Percentiles rank a stretch among this genome's conserved stretches.
Conservation (phyloP, 202 grass and related monocot genomes). For the Bolboschoenoplectus hybrid region DNA sequence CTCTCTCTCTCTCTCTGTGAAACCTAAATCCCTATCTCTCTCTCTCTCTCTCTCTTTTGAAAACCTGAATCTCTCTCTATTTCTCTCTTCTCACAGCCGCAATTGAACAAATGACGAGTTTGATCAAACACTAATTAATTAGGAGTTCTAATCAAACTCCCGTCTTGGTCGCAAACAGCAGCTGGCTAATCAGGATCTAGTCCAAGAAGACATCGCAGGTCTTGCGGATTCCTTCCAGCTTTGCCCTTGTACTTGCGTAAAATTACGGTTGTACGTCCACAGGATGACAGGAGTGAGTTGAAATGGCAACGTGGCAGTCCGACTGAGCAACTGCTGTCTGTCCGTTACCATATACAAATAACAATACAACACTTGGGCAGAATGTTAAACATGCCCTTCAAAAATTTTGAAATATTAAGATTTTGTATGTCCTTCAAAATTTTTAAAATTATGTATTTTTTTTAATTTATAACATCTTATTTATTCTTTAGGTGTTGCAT, state of each 20-base stretch:
- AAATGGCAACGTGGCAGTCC: background rate
- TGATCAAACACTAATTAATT: background rate
- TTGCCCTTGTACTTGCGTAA: background rate
- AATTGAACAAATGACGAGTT: background rate
- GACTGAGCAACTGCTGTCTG: background rate
- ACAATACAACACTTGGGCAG: background rate
- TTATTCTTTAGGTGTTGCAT: background rate
- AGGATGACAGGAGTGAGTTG: background rate
- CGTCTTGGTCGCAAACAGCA: background rate
- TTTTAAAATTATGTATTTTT: background rate
- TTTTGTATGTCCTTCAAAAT: no score
- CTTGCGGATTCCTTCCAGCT: background rate
- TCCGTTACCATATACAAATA: background rate
- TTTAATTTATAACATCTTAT: background rate
- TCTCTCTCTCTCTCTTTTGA: background rate
- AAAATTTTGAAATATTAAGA: background rate
- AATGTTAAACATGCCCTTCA: background rate
- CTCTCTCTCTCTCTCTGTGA: background rate
- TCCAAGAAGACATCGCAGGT: background rate
- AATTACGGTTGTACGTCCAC: background rate
- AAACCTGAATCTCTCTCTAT: background rate
- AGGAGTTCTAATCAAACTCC: background rate
- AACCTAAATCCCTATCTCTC: background rate
- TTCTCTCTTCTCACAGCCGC: background rate
- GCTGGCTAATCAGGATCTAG: conserved; percentile 16